Evolutionary conservation across 2,329 filamentous ascomycete species (phyloP).

Genomic region (Peltaster fructicola): DNA sequence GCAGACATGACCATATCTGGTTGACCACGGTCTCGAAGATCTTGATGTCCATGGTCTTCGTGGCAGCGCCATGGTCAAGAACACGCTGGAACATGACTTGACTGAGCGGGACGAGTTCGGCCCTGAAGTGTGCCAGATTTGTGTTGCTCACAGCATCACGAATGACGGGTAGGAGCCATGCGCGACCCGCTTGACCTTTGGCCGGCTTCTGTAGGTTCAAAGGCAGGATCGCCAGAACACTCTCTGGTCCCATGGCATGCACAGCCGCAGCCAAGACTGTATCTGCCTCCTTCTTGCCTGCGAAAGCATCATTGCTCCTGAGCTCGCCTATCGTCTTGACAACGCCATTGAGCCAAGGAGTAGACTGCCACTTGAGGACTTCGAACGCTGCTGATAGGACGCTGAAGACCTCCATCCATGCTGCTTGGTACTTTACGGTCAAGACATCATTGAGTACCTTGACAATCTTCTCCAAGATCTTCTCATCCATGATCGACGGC

Average conservation of each 20-base stretch:
- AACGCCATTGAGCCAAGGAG: slow-evolving; percentile 59
- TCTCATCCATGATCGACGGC: slow-evolving; percentile 84
- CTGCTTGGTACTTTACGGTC: slow-evolving; percentile 79
- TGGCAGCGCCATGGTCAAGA: slow-evolving; percentile 59
- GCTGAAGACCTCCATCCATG: slow-evolving; percentile 88
- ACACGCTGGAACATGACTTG: slow-evolving; percentile 80
- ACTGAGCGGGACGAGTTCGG: slow-evolving; percentile 75
- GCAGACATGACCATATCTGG: slow-evolving; percentile 85
- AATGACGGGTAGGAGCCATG: slow-evolving; percentile 86
- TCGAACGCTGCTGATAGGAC: slow-evolving; percentile 79
- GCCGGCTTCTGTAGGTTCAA: slow-evolving; percentile 67
- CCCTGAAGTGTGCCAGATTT: slow-evolving; percentile 65
- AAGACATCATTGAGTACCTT: slow-evolving; percentile 57
- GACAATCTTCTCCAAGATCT: slow-evolving; percentile 65
- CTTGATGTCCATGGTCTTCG: slow-evolving; percentile 92
- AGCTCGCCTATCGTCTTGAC: slow-evolving; percentile 72
- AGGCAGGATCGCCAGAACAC: slow-evolving; percentile 65
- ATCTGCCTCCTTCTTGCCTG: slow-evolving; percentile 88
- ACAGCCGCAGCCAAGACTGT: slow-evolving; percentile 76
- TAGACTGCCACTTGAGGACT: slow-evolving; percentile 64
- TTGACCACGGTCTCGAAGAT: slow-evolving; percentile 94
- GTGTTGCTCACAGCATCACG: slow-evolving; percentile 84
- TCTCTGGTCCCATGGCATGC: slow-evolving; percentile 74
- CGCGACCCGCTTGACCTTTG: slow-evolving; percentile 63
- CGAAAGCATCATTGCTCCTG: slow-evolving; percentile 71